Evolutionary conservation across 1,284 basidiomycete genomes (phyloP).

Genomic region (Thecaphora thlaspeos): DNA sequence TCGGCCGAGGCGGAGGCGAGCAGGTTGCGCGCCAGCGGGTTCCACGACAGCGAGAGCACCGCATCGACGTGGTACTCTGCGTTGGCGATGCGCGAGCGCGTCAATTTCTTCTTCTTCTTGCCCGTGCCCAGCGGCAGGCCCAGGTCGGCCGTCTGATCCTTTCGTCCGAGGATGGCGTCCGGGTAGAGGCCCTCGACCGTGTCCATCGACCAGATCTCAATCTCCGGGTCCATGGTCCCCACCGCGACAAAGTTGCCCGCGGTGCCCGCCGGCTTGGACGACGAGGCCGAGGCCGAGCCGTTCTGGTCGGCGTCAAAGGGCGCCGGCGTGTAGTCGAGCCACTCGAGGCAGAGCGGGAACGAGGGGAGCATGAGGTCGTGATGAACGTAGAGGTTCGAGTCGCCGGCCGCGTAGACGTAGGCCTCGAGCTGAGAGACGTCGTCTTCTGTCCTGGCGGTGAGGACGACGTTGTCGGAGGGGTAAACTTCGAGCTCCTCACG

Average conservation of each 20-base stretch:
- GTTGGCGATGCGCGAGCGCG: constrained; percentile 70
- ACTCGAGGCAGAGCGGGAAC: constrained; percentile 97
- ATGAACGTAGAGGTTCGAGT: constrained; percentile 82
- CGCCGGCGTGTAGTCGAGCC: constrained; percentile 88
- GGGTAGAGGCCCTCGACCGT: constrained; percentile 93
- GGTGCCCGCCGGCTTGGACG: constrained; percentile 51
- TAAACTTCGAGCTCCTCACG: constrained; percentile 85
- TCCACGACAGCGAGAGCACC: constrained; percentile 89
- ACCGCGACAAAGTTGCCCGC: constrained; percentile 92
- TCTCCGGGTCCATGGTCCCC: constrained; percentile 94
- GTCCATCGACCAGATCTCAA: constrained; percentile 98
- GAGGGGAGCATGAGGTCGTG: constrained; percentile 97
- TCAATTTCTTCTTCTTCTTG: constrained; percentile 73
- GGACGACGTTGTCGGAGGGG: constrained; percentile 86
- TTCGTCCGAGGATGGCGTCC: constrained; percentile 82
- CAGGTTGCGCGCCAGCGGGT: constrained; percentile 80
- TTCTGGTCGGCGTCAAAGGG: constrained; percentile 53
- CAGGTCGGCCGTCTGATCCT: constrained; percentile 59
- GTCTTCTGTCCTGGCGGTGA: constrained; percentile 92
- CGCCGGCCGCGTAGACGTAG: constrained; percentile 48
- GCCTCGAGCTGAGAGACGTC: constrained; percentile 89
- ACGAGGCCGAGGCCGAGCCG: constrained; percentile 5
- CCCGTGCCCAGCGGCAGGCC: constrained; percentile 50
- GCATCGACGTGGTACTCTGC: constrained; percentile 85
- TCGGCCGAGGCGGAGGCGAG: constrained; percentile 92